Evolutionary conservation across 1,284 basidiomycete species (phyloP), one percentile per base, ranked within the genome.

Genomic region (Trametes hirsuta): DNA sequence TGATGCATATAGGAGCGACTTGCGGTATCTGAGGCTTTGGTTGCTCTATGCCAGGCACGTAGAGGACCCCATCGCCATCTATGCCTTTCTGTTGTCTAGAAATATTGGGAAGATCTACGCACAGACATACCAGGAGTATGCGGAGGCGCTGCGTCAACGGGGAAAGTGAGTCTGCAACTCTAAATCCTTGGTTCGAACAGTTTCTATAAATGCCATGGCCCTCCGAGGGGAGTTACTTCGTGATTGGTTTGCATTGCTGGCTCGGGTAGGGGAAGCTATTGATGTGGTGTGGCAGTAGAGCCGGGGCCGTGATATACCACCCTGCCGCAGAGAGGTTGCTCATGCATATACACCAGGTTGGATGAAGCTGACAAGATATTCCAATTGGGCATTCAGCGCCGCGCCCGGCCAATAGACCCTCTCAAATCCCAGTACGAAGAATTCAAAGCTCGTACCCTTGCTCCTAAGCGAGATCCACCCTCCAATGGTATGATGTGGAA

Each of bases 1-100:
- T 69, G 79, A 83, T 36, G 79, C 87, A 30, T 98, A 97, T 76
- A 86, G 86, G 69, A 87, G 89, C 63, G 96, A 98, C 77, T 76
- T 92, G 55, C 84, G 96, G 41, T 97, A 98, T 74, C 82, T 98
- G 49, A 92, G 71, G 66, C 79, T 98, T 24, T 99, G 97, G 97
- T 80, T 93, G 40, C 82, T 94, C 56, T 98, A 97, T 73, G 89
- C 92, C 14, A 86, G 84, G 68, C 89, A 89, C 67, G 90, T 94
- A 45, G 87, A 88, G 72, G 83, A 80, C 69, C 84, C 85, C 53
- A 81, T 80, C 9, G 81, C 91, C 68, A 87, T 96, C 62, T 95
- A 91, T 77, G 80, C 85, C 57, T 97, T 93, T 74, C 76, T 98
- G 63, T 82, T 97, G 58, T 86, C 87, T 0, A 93, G 95, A 63